Percentiles rank a stretch among this genome's conserved stretches.
phyloP scores from a whole-genome alignment of 2,329 filamentous ascomycete genomes.

The Tolypocladium sp. region DNA sequence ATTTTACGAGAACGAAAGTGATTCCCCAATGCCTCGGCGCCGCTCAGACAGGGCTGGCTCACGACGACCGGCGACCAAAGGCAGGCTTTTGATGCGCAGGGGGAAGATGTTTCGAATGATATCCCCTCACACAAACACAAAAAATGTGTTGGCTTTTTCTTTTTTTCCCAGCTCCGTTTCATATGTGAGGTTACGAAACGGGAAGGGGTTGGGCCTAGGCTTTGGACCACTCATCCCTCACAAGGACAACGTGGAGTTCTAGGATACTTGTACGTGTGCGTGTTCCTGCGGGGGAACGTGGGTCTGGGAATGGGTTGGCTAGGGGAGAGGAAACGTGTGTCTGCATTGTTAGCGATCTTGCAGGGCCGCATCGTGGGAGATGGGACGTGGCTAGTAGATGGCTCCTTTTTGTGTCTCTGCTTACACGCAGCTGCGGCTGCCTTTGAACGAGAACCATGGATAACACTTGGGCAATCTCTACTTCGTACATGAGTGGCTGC shows the following conservation, averaged over 20 bases:
- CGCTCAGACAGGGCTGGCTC: constrained; percentile 4
- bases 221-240: background rate
- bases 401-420: background rate
- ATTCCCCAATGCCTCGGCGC: constrained; percentile 2
- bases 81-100: background rate
- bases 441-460: background rate
- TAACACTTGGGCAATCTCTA: background rate
- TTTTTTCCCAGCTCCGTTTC: background rate
- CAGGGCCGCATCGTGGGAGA: background rate
- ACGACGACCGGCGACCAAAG: constrained; percentile 5
- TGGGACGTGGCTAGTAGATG: background rate
- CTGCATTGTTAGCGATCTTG: background rate
- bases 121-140: background rate
- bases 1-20: constrained; percentile 13
- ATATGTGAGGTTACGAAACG: background rate
- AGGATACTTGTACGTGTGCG: constrained; percentile 2
- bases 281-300: background rate
- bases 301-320: background rate
- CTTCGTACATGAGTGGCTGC: background rate
- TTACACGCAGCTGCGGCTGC: background rate
- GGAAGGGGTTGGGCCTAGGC: background rate
- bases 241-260: constrained; percentile 5
- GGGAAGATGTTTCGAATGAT: background rate
- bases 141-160: background rate
- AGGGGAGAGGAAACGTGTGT: background rate